Evolutionary conservation across 2,329 filamentous ascomycete genomes (phyloP).

Genomic region (Alternaria burnsii): DNA sequence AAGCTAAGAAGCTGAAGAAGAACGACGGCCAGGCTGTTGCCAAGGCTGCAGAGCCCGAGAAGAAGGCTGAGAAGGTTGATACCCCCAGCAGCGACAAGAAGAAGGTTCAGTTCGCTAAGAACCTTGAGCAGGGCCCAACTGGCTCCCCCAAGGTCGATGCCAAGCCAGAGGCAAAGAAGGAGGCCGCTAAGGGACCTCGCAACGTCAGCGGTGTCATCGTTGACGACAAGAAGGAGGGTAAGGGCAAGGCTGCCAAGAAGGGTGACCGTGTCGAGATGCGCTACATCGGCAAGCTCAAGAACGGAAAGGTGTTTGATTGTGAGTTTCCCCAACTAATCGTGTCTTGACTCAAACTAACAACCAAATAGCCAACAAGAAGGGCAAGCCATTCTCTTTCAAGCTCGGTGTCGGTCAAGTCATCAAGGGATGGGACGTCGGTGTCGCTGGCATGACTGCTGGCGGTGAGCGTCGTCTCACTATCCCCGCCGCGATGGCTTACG

Average conservation of each 20-base stretch:
- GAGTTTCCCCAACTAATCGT: conserved; percentile 53
- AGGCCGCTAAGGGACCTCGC: conserved; percentile 69
- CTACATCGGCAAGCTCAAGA: conserved; percentile 94
- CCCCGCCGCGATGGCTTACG: conserved; percentile 87
- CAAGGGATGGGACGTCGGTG: conserved; percentile 97
- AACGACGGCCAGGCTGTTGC: conserved; percentile 88
- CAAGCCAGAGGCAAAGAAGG: conserved; percentile 58
- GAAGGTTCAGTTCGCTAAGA: conserved; percentile 99
- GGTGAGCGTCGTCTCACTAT: conserved; percentile 93
- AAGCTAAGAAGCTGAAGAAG: conserved; percentile 98
- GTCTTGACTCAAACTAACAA: conserved; percentile 26
- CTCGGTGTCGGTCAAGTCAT: conserved; percentile 95
- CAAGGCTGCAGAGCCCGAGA: conserved; percentile 61
- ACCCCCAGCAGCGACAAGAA: conserved; percentile 68
- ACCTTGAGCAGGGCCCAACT: conserved; percentile 95
- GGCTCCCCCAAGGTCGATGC: conserved; percentile 58
- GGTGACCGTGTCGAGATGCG: conserved; percentile 92
- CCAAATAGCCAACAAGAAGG: conserved; percentile 94
- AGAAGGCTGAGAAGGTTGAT: conserved; percentile 60
- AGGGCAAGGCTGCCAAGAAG: conserved; percentile 84
- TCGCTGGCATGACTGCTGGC: conserved; percentile 90
- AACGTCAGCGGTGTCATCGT: conserved; percentile 87
- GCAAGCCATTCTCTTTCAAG: conserved; percentile 96
- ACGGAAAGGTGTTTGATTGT: conserved; percentile 96
- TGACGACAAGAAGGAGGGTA: conserved; percentile 93